phyloP scores from a whole-genome alignment of 805 yeast genomes.

The Yarrowia phangngaensis region DNA sequence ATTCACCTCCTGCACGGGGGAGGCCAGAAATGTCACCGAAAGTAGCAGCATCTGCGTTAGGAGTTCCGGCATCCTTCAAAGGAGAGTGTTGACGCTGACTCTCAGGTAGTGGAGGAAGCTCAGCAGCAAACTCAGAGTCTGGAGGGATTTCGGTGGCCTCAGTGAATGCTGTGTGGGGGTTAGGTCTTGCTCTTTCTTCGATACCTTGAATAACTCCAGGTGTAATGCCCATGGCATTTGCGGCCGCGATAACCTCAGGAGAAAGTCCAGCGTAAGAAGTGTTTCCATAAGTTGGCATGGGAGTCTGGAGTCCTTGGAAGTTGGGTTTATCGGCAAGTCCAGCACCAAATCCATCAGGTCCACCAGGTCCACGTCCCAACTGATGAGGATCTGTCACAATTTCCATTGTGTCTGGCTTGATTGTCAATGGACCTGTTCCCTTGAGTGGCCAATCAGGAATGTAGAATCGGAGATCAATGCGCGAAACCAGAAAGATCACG shows the following conservation, averaged over 20 bases:
- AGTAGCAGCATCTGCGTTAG: background rate
- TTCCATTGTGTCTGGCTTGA: conserved; percentile 56
- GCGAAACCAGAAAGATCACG: conserved; percentile 54
- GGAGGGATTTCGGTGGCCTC: conserved; percentile 10
- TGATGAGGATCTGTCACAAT: conserved; percentile 5
- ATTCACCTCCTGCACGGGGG: too few species aligned
- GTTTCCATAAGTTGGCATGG: conserved; percentile 18
- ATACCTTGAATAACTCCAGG: conserved; percentile 3
- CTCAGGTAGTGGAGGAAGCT: conserved; percentile 6
- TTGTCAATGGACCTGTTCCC: conserved; percentile 29
- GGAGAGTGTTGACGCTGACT: conserved; percentile 7
- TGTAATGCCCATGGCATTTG: conserved; percentile 8
- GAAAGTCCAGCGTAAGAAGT: conserved; percentile 12
- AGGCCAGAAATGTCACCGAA: conserved; percentile 1
- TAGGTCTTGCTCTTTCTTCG: conserved; percentile 2
- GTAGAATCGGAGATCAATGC: conserved; percentile 75
- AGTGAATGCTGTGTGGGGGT: conserved; percentile 12
- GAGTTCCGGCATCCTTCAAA: conserved; percentile 6
- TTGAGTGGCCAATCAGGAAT: conserved; percentile 59
- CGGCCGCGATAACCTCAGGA: conserved; percentile 15
- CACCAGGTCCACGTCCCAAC: background rate
- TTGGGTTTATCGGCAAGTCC: conserved; percentile 13
- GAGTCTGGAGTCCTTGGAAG: conserved; percentile 13
- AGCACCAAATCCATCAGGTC: conserved; percentile 8
- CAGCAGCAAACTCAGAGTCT: conserved; percentile 18